Conservation (phyloP, 306 rosid genomes). For the Fragaria iinumae region DNA sequence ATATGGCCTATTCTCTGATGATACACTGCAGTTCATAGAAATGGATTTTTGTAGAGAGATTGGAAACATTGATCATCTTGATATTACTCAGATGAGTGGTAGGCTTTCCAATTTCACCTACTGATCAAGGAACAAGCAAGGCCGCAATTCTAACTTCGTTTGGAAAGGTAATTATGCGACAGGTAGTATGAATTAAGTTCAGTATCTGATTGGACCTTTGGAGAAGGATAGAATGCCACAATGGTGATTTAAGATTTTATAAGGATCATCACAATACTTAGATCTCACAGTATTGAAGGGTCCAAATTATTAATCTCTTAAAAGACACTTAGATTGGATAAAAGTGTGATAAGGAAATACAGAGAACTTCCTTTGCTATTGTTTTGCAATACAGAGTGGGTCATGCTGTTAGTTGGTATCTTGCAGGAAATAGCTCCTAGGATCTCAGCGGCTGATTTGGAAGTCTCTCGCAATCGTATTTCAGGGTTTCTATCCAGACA, state of each 20-base stretch:
- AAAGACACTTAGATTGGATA: background rate
- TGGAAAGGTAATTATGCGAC: background rate
- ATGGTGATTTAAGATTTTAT: too few relatives aligned
- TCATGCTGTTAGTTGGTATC: constrained; percentile 30
- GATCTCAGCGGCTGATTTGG: constrained; percentile 52
- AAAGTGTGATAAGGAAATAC: background rate
- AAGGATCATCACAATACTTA: background rate
- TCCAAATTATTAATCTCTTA: background rate
- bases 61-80: too few relatives aligned
- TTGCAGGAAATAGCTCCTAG: constrained; percentile 59
- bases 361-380: background rate
- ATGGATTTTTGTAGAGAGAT: too few relatives aligned
- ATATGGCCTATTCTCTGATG: too few relatives aligned
- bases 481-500: constrained; percentile 60
- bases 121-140: too few relatives aligned
- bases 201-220: background rate
- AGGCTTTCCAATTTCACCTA: too few relatives aligned
- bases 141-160: too few relatives aligned
- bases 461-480: constrained; percentile 63
- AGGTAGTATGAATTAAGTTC: background rate
- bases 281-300: background rate
- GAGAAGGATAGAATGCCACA: background rate
- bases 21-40: too few relatives aligned
- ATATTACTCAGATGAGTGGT: too few relatives aligned
- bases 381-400: constrained; percentile 26